Evolutionary conservation across 495 filamentous ascomycete species (phyloP), one percentile per base, ranked within the genome.

Genomic region (Baudoinia panamericana): DNA sequence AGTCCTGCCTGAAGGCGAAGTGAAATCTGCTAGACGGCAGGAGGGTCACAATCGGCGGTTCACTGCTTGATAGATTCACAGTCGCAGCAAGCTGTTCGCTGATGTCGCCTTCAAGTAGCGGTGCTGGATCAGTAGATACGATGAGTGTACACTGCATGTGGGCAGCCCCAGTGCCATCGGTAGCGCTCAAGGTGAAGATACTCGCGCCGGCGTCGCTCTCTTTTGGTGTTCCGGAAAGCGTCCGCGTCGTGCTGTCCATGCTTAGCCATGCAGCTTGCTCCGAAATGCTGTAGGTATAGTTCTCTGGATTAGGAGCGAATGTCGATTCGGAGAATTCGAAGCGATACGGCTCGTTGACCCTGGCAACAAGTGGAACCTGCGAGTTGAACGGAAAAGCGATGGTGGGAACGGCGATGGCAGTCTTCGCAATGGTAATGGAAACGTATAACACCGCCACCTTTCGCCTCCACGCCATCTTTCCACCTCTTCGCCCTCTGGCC

Each of bases 281-380:
- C 9, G 57, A 62, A 8, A 86, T 66, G 22, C 70, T 67, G 53
- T 85, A 87, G 8, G 67, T 66, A 20, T 80, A 67, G 18, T 64
- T 50, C 0, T 56, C 57, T 33, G 59, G 53, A 28, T 62, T 56
- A 27, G 74, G 73, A 23, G 65, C 55, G 56, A 87, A 85, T 0
- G 81, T 85, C 28, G 74, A 69, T 11, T 64, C 59, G 4, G 80
- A 75, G 55, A 87, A 80, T 26, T 66, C 62, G 59, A 85, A 87
- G 25, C 59, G 63, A 58, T 78, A 87, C 0, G 66, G 62, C 46
- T 78, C 47, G 7, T 67, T 69, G 5, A 78, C 65, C 39, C 78
- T 71, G 3, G 80, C 83, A 36, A 84, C 76, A 3, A 78, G 78
- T 26, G 82, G 82, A 9, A 85, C 67, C 53, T 90, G 82, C 4